Evolutionary conservation across 371 early-diverging fungal genomes (phyloP).

Genomic region (Mortierella sp.): DNA sequence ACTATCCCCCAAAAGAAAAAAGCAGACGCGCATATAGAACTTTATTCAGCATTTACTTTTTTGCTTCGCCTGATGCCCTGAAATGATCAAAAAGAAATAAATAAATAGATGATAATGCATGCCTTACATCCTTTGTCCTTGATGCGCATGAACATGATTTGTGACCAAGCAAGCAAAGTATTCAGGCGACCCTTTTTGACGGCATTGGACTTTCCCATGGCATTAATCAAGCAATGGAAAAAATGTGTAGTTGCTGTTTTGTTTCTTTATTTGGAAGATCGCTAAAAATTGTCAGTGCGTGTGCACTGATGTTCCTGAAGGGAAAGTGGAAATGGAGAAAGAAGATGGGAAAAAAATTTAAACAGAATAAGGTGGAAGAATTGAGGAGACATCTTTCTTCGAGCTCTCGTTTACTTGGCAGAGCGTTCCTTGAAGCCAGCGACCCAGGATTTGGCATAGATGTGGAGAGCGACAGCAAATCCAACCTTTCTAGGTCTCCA

Average conservation of each 20-base stretch:
- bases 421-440: conserved; percentile 5
- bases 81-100: not conserved
- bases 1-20: no score
- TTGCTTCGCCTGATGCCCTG: no score
- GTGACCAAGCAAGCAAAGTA: not conserved
- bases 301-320: no score
- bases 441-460: conserved; percentile 25
- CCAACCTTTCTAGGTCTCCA: conserved; percentile 33
- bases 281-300: no score
- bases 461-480: conserved; percentile 7
- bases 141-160: not conserved
- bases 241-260: not conserved
- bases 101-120: not conserved
- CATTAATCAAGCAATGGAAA: not conserved
- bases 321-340: no score
- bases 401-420: not conserved
- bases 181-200: not conserved
- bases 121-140: not conserved
- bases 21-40: no score
- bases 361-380: not conserved
- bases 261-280: not conserved
- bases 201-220: not conserved
- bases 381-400: no score
- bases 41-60: no score
- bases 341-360: no score